A percentile compares a stretch with the other conserved stretches of the same genome.
Conservation (phyloP, 179 eudicot species). For the Gypsophila paniculata region DNA sequence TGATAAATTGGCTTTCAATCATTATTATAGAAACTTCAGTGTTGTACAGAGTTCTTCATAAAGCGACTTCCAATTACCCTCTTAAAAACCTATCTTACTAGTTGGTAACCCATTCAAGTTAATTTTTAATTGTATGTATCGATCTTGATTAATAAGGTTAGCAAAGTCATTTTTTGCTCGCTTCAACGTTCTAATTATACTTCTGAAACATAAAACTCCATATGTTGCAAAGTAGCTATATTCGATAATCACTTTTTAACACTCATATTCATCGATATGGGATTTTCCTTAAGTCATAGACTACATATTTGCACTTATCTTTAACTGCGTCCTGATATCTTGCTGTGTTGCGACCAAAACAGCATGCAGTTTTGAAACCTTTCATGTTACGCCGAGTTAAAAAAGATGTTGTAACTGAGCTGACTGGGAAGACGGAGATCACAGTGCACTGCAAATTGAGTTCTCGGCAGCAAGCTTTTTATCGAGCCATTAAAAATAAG, state of each 20-base stretch:
- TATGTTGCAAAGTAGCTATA: neutral
- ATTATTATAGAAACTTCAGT: neutral
- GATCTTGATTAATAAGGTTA: neutral
- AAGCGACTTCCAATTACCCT: neutral
- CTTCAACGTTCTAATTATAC: neutral
- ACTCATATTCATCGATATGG: neutral
- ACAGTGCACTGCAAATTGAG: conserved; percentile 93
- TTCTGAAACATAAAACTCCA: neutral
- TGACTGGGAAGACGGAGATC: conserved; percentile 86
- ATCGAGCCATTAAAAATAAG: conserved; percentile 97
- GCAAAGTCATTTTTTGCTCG: neutral
- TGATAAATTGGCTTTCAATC: neutral
- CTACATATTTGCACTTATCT: neutral
- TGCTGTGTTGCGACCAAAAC: conserved; percentile 22
- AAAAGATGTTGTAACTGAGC: conserved; percentile 88
- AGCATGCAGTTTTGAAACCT: conserved; percentile 98
- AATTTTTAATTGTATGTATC: neutral
- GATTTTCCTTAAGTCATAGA: neutral
- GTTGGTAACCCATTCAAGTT: neutral
- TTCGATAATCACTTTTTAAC: neutral
- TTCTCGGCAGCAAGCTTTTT: conserved; percentile 94
- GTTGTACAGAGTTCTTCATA: neutral
- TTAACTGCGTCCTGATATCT: conserved; percentile 3
- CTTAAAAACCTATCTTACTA: neutral
- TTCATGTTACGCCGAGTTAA: conserved; percentile 96